These are phyloP conservation scores for Tricladium varicosporioides DNA, from an alignment of 2,329 filamentous ascomycete genomes.

Conservation along the genomic window DNA sequence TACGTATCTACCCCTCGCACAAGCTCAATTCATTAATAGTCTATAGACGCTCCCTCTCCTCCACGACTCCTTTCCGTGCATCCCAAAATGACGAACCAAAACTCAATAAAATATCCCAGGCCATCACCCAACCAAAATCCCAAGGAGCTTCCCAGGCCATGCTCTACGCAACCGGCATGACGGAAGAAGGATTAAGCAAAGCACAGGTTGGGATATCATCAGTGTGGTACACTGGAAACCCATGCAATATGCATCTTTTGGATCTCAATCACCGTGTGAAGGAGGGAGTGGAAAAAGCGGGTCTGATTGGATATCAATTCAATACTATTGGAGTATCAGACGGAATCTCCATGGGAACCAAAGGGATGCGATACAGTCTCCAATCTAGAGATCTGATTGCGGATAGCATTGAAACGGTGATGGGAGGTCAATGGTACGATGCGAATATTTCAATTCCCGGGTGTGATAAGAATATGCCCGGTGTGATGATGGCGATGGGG, in stretches of 20 bases:
- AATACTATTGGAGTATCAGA: slow-evolving; percentile 99
- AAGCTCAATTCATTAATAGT: slow-evolving; percentile 17
- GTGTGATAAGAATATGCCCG: slow-evolving; percentile 99
- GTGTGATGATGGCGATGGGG: slow-evolving; percentile 89
- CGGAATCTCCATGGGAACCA: slow-evolving; percentile 97
- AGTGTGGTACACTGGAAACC: slow-evolving; percentile 97
- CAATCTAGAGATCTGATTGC: slow-evolving; percentile 96
- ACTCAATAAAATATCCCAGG: slow-evolving; percentile 80
- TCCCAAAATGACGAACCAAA: slow-evolving; percentile 34
- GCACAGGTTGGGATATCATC: slow-evolving; percentile 97
- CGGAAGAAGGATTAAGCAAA: slow-evolving; percentile 87
- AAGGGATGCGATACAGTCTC: slow-evolving; percentile 91
- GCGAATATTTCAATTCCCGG: slow-evolving; percentile 95
- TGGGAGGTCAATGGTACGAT: slow-evolving; percentile 99
- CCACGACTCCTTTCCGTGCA: slow-evolving; percentile 27
- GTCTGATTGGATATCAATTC: slow-evolving; percentile 92
- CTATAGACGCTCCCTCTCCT: slow-evolving; percentile 32
- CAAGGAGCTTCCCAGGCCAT: slow-evolving; percentile 98
- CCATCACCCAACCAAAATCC: slow-evolving; percentile 94
- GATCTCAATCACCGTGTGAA: slow-evolving; percentile 59
- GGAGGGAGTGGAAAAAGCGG: slow-evolving; percentile 69
- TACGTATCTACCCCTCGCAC: slow-evolving; percentile 15
- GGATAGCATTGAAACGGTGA: slow-evolving; percentile 97
- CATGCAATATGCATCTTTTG: slow-evolving; percentile 98
- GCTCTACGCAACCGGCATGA: slow-evolving; percentile 92